A percentile compares a stretch with the other conserved stretches of the same genome.
Evolutionary conservation across 1,139 yeast genomes (phyloP).

Genomic region (Geotrichum macrosporum): DNA sequence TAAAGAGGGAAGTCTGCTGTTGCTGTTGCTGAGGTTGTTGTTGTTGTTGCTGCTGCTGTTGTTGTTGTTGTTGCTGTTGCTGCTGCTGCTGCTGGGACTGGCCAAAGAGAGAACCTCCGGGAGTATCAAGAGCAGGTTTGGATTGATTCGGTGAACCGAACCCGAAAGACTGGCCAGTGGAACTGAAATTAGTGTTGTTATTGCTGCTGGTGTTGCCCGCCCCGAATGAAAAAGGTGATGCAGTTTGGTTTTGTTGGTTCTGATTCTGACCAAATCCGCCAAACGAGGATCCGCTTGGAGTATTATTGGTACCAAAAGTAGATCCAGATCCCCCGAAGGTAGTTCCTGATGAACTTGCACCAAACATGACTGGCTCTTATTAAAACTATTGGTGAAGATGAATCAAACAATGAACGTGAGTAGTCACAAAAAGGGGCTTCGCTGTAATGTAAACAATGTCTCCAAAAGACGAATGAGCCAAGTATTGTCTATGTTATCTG

Average conservation of each 20-base stretch:
- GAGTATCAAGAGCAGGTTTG: background rate
- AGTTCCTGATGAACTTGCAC: background rate
- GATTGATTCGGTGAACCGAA: conserved; percentile 6
- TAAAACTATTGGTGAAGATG: background rate
- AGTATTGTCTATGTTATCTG: too few species aligned
- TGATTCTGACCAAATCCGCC: too few species aligned
- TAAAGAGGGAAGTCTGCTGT: conserved; percentile 9
- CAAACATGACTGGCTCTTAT: background rate
- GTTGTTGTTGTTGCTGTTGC: too few species aligned
- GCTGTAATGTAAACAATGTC: background rate
- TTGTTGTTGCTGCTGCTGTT: too few species aligned
- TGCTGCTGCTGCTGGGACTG: background rate
- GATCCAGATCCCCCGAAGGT: conserved; percentile 10
- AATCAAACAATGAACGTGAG: background rate
- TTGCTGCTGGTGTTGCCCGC: too few species aligned
- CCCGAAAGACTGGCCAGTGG: background rate
- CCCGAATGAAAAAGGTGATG: conserved; percentile 1
- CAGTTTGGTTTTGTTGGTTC: too few species aligned
- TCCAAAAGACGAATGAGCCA: background rate
- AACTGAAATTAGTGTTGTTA: background rate
- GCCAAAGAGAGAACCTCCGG: conserved; percentile 8
- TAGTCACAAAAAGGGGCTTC: too few species aligned
- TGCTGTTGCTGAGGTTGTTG: too few species aligned
- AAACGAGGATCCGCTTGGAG: background rate
- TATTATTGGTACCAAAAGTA: conserved; percentile 1